These are phyloP conservation scores for Ogataea hybrid DNA, from an alignment of 1,139 yeast species.

Conservation along the genomic window DNA sequence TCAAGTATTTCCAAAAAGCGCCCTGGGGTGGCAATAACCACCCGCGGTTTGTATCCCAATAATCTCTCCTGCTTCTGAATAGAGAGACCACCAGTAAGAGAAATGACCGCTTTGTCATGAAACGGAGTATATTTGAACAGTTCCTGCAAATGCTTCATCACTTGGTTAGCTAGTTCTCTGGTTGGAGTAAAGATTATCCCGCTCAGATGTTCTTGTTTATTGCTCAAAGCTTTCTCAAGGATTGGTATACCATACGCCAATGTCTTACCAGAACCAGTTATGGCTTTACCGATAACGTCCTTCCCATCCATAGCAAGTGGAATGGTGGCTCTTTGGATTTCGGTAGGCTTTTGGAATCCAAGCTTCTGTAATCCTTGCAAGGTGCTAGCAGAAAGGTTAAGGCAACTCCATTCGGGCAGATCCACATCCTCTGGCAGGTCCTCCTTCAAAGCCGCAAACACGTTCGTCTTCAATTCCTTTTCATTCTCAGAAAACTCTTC, in stretches of 20 bases:
- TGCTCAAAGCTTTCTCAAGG: constrained; percentile 56
- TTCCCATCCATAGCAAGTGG: constrained; percentile 71
- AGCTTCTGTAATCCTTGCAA: constrained; percentile 57
- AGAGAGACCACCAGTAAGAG: constrained; percentile 91
- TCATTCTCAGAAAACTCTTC: constrained; percentile 6
- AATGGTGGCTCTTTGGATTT: constrained; percentile 70
- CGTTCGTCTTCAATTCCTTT: constrained; percentile 4
- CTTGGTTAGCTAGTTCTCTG: constrained; percentile 95
- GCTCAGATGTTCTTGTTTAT: constrained; percentile 45
- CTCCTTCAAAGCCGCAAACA: constrained; percentile 13
- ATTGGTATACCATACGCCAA: constrained; percentile 96
- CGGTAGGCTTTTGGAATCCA: constrained; percentile 73
- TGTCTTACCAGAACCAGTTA: constrained; percentile 98
- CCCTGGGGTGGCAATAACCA: constrained; percentile 96
- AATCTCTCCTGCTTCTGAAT: constrained; percentile 89
- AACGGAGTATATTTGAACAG: constrained; percentile 62
- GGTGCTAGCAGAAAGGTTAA: constrained; percentile 49
- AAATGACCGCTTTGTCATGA: constrained; percentile 54
- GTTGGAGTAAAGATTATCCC: constrained; percentile 94
- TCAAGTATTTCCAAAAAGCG: constrained; percentile 81
- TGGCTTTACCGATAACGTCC: constrained; percentile 93
- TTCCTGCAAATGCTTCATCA: constrained; percentile 69
- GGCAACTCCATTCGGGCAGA: constrained; percentile 59
- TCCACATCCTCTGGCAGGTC: constrained; percentile 36
- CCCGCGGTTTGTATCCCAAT: constrained; percentile 70